Evolutionary conservation across 257 asterid genomes (phyloP).

Genomic region (Solanum rostratum): DNA sequence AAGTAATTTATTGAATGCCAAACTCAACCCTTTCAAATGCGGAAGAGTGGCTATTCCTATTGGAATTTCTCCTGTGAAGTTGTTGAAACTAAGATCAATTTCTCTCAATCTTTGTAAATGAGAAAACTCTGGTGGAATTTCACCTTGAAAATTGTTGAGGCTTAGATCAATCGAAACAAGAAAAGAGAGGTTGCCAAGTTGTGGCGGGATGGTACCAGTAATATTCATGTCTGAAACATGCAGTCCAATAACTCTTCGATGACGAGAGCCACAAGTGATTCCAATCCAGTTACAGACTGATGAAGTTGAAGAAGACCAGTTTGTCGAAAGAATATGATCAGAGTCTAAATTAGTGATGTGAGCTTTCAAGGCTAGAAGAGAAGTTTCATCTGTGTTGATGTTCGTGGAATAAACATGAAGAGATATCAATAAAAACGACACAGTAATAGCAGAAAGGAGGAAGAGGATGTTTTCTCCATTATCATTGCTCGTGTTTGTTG

Average conservation of each 20-base stretch:
- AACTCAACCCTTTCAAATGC: background rate
- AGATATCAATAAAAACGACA: background rate
- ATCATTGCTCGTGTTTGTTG: background rate
- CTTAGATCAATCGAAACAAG: conserved; percentile 17
- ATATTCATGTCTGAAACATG: conserved; percentile 10
- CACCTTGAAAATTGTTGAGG: conserved; percentile 7
- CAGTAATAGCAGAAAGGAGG: background rate
- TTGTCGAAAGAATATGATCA: background rate
- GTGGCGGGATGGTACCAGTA: conserved; percentile 11
- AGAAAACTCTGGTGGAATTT: conserved; percentile 8
- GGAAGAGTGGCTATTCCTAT: background rate
- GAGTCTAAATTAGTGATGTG: background rate
- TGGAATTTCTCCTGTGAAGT: background rate
- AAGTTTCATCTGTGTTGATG: conserved; percentile 15
- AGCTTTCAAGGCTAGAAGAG: conserved; percentile 11
- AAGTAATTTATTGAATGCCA: background rate
- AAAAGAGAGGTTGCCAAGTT: conserved; percentile 25
- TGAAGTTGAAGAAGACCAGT: conserved; percentile 8
- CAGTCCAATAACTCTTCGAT: conserved; percentile 6
- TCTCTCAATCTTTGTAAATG: background rate
- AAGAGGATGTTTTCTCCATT: background rate
- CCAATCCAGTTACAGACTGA: conserved; percentile 20
- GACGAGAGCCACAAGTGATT: conserved; percentile 14
- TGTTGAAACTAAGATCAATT: background rate
- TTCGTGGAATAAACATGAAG: background rate